Conservation (phyloP, 208 protist genomes). For the Leishmania guyanensis region DNA sequence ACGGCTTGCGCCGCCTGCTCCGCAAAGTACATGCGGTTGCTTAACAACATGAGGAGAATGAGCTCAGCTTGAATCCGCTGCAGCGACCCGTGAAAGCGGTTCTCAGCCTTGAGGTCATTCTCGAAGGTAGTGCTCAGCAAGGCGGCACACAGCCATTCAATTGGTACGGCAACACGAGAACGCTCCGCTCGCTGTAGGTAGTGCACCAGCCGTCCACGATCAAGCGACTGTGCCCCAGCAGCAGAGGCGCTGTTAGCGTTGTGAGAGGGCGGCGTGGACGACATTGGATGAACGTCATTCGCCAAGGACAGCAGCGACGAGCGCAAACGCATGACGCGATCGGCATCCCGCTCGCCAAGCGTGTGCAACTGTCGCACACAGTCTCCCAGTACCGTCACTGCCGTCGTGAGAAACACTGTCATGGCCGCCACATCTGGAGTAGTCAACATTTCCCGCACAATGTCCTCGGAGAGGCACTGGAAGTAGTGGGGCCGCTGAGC, state of each 20-base stretch:
- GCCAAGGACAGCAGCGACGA: constrained; percentile 38
- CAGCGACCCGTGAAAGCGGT: constrained; percentile 61
- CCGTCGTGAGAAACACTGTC: constrained; percentile 4
- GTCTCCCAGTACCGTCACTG: constrained; percentile 25
- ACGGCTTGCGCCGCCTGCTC: constrained; percentile 53
- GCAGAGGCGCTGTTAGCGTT: not conserved
- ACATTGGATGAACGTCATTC: constrained; percentile 25
- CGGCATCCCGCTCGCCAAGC: constrained; percentile 36
- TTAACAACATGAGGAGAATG: constrained; percentile 66
- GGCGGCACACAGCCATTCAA: constrained; percentile 63
- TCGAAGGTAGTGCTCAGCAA: constrained; percentile 59
- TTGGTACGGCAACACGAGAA: constrained; percentile 32
- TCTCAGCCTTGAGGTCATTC: constrained; percentile 57
- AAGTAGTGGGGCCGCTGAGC: constrained; percentile 36
- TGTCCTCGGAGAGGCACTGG: constrained; percentile 37
- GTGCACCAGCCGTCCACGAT: constrained; percentile 24
- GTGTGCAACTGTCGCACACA: constrained; percentile 29
- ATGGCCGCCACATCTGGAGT: constrained; percentile 15
- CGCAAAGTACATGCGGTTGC: constrained; percentile 62
- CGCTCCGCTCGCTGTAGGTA: constrained; percentile 35
- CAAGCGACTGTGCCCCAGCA: not conserved
- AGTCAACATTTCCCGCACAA: constrained; percentile 17
- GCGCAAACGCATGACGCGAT: constrained; percentile 32
- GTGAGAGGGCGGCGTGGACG: not conserved
- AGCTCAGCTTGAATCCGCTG: constrained; percentile 40